Conservation (phyloP, 2,329 filamentous ascomycete species). For the Colletotrichum spinosum region DNA sequence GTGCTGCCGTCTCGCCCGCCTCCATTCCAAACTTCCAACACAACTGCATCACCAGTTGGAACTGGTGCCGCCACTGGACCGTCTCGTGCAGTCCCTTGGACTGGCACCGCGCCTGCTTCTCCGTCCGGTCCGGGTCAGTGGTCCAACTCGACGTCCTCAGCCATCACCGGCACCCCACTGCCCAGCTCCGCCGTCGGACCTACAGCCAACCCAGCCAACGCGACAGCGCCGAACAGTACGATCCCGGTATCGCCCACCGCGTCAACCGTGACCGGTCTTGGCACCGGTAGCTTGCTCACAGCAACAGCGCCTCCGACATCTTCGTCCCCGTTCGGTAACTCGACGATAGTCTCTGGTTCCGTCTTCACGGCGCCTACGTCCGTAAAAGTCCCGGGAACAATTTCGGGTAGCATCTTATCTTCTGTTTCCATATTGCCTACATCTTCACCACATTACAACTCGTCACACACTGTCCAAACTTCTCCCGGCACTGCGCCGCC, state of each 20-base stretch:
- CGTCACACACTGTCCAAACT: background rate
- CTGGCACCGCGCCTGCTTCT: background rate
- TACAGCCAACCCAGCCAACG: background rate
- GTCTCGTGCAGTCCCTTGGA: background rate
- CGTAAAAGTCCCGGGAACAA: conserved; percentile 5
- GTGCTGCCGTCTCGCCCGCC: background rate
- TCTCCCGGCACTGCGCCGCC: background rate
- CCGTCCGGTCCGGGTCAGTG: background rate
- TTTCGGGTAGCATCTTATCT: conserved; percentile 13
- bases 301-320: background rate
- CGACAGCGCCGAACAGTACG: background rate
- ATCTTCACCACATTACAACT: background rate
- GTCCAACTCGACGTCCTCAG: conserved; percentile 5
- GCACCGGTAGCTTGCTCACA: background rate
- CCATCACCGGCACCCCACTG: background rate
- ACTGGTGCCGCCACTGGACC: background rate
- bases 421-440: conserved; percentile 22
- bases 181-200: background rate
- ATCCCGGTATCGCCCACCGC: background rate
- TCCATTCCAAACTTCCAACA: conserved; percentile 6
- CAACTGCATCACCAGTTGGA: background rate
- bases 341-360: conserved; percentile 12
- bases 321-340: conserved; percentile 16
- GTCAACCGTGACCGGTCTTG: background rate
- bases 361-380: background rate